Evolutionary conservation across 805 yeast genomes (phyloP), one percentile per base, ranked within the genome.

Genomic region (Yamadazyma olivae): DNA sequence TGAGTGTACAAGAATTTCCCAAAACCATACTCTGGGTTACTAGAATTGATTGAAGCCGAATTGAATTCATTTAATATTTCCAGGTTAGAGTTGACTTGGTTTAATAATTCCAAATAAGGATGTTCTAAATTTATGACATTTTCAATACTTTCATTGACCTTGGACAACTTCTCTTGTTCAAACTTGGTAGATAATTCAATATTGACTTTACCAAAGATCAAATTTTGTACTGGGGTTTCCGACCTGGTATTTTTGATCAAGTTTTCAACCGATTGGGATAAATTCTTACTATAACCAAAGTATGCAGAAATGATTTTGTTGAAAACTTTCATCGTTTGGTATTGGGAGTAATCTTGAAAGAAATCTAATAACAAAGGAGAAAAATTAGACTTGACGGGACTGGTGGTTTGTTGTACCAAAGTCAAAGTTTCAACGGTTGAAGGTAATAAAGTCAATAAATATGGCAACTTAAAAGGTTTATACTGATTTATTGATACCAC

Each of bases 21-120:
- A 48, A 75, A 86, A 6, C 96, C 96, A 53, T 67, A 90, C 61
- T 89, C 97, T 17, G 97, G 98, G 34, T 79, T 75, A 14, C 78
- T 53, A 22, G 62, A 59, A 10, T 40, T 35, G 3, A 77, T 75
- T 34, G 67, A 63, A 29, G 70, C 64, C 17, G 73, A 67, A 13
- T 70, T 49, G 46, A 60, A 75, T 36, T 80, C 79, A 59, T 87
- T 83, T 55, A 84, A 67, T 24, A 89, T 60, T 9, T 34, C 31
- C 42, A 85, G 64, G 36, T 75, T 68, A 13, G 71, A 60, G 53
- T 79, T 81, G 6, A 86, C 69, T 59, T 89, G 95, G 32, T 73
- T 59, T 47, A 90, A 71, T 14, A 91, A 77, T 55, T 81, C 82
- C 46, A 80, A 62, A 63, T 90, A 90, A 14, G 90, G 87, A 34